phyloP scores from a whole-genome alignment of 345 rosid genomes.

The Nasturtium officinale region DNA sequence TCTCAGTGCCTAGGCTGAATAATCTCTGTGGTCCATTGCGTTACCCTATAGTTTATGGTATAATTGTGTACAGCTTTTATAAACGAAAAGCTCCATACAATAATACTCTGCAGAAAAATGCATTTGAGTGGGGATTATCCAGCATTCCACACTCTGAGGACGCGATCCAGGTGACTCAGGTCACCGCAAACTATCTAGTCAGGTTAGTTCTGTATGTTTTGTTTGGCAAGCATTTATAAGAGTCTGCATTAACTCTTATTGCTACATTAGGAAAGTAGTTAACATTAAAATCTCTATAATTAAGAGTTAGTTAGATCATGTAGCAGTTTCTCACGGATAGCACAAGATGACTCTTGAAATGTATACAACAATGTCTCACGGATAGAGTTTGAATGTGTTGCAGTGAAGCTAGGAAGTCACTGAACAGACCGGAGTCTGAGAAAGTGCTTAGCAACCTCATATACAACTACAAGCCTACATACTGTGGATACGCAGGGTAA shows the following conservation, averaged over 20 bases:
- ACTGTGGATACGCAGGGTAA: constrained; percentile 89
- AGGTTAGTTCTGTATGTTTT: constrained; percentile 51
- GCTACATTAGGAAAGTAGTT: constrained; percentile 4
- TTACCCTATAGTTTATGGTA: constrained; percentile 12
- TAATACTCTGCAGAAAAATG: constrained; percentile 73
- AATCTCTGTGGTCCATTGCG: neutral
- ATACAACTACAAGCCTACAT: constrained; percentile 81
- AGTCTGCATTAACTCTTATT: neutral
- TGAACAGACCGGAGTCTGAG: constrained; percentile 57
- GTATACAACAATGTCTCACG: neutral
- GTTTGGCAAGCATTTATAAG: neutral
- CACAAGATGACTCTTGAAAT: neutral
- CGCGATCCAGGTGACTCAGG: constrained; percentile 87
- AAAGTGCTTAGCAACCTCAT: constrained; percentile 77
- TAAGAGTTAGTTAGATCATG: neutral
- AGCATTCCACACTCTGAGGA: constrained; percentile 90
- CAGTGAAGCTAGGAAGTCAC: constrained; percentile 91
- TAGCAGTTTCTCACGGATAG: neutral
- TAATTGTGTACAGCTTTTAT: constrained; percentile 20
- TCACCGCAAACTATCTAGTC: constrained; percentile 71
- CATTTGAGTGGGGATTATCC: constrained; percentile 85
- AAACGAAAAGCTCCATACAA: constrained; percentile 16
- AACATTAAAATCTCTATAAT: neutral
- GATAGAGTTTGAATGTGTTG: constrained; percentile 24
- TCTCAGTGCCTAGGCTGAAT: neutral